These are phyloP conservation scores for Beauveria varroae DNA, from an alignment of 2,329 filamentous ascomycete genomes.

Conservation along the genomic window DNA sequence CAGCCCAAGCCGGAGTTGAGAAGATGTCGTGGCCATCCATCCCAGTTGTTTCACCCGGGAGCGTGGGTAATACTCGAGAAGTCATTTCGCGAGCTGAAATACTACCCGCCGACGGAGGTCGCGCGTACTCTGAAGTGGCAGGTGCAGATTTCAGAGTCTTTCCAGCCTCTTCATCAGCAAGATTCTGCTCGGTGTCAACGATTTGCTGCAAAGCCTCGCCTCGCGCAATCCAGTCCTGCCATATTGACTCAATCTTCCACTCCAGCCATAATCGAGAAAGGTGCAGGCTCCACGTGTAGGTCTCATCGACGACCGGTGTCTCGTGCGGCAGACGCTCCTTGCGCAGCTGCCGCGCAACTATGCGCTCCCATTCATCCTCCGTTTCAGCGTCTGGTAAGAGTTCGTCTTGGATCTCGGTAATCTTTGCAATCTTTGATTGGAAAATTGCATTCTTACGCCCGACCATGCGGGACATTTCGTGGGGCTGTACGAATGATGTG, in stretches of 20 bases:
- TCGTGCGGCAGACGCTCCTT: constrained; percentile 13
- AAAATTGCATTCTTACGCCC: constrained; percentile 40
- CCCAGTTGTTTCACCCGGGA: background rate
- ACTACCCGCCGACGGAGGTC: background rate
- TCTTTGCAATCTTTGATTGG: constrained; percentile 30
- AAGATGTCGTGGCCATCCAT: constrained; percentile 6
- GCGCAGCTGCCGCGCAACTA: constrained; percentile 24
- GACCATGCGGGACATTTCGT: constrained; percentile 49
- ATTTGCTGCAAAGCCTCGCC: constrained; percentile 33
- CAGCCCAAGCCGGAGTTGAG: background rate
- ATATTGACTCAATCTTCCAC: constrained; percentile 23
- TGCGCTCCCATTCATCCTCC: constrained; percentile 44
- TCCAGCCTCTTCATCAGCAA: constrained; percentile 19
- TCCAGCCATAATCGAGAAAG: constrained; percentile 26
- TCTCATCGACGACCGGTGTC: constrained; percentile 3
- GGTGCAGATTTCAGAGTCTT: background rate
- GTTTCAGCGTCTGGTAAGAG: constrained; percentile 20
- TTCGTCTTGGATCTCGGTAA: constrained; percentile 33
- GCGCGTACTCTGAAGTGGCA: too few species aligned
- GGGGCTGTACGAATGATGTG: constrained; percentile 57
- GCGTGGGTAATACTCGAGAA: background rate
- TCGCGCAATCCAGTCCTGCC: constrained; percentile 33
- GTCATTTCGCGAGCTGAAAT: background rate
- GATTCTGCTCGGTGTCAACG: constrained; percentile 29
- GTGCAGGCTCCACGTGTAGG: constrained; percentile 25